Evolutionary conservation across 768 basidiomycete species (phyloP).

Genomic region (Lepiota venenata): DNA sequence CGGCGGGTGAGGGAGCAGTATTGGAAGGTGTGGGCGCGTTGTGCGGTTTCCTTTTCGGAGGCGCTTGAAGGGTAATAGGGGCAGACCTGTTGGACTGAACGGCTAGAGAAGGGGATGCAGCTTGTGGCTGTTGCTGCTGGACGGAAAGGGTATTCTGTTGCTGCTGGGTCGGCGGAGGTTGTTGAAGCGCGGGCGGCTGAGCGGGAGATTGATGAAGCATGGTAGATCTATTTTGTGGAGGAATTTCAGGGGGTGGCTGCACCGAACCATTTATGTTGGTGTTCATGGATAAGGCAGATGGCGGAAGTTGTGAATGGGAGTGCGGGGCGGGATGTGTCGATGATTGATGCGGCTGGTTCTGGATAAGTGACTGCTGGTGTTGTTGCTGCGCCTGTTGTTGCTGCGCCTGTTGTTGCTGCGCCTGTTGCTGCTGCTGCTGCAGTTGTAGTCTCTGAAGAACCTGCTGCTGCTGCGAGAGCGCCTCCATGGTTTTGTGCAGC

Average conservation of each 20-base stretch:
- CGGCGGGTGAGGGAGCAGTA: slow-evolving; percentile 18
- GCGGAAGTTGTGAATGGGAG: slow-evolving; percentile 5
- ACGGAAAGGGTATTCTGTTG: slow-evolving; percentile 17
- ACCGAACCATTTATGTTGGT: slow-evolving; percentile 12
- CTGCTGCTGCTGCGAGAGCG: slow-evolving; percentile 21
- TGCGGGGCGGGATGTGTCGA: not conserved
- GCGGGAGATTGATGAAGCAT: slow-evolving; percentile 5
- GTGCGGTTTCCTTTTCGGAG: slow-evolving; percentile 1
- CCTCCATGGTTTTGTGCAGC: slow-evolving; percentile 36
- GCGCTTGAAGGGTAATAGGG: slow-evolving; percentile 7
- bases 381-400: slow-evolving; percentile 7
- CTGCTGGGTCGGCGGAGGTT: slow-evolving; percentile 21
- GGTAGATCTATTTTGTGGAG: slow-evolving; percentile 11
- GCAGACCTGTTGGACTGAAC: not conserved
- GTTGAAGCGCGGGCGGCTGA: slow-evolving; percentile 13
- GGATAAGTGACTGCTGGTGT: slow-evolving; percentile 10
- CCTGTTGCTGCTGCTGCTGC: slow-evolving; percentile 15
- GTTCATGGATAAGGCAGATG: slow-evolving; percentile 11
- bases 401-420: slow-evolving; percentile 7
- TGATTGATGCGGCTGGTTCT: slow-evolving; percentile 4
- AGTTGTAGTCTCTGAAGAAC: slow-evolving; percentile 16
- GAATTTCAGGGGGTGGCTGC: slow-evolving; percentile 12
- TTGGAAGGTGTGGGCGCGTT: slow-evolving; percentile 8
- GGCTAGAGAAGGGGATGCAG: slow-evolving; percentile 11
- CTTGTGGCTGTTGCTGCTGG: slow-evolving; percentile 20